Evolutionary conservation across 495 filamentous ascomycete species (phyloP).

Genomic region (Penicillium herquei): DNA sequence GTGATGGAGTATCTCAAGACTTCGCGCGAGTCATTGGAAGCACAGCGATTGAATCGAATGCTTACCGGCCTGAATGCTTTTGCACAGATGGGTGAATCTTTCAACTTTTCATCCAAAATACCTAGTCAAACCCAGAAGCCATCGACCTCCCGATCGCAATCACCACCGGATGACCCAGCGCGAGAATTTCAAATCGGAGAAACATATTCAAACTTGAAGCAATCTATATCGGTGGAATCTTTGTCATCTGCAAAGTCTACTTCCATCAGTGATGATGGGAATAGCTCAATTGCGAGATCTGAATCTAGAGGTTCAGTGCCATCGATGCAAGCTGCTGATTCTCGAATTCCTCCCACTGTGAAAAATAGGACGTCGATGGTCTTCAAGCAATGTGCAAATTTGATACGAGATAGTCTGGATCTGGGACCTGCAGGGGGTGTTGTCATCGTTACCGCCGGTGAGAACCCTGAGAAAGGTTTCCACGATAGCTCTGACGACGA

Average conservation of each 20-base stretch:
- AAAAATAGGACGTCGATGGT: conserved; percentile 15
- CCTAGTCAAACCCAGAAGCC: neutral
- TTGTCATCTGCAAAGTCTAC: too few relatives aligned
- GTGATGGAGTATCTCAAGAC: conserved; percentile 59
- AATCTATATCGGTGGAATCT: too few relatives aligned
- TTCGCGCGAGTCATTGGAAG: conserved; percentile 44
- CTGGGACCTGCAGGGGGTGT: conserved; percentile 40
- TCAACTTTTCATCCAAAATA: neutral
- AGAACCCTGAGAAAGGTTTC: neutral
- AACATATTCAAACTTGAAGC: too few relatives aligned
- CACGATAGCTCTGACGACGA: neutral
- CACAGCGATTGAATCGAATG: conserved; percentile 48
- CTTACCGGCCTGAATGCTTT: conserved; percentile 53
- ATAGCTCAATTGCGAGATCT: too few relatives aligned
- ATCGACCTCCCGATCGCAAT: neutral
- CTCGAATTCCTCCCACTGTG: too few relatives aligned
- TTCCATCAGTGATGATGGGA: too few relatives aligned
- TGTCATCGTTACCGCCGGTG: conserved; percentile 32
- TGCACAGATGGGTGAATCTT: conserved; percentile 40
- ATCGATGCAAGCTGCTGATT: too few relatives aligned
- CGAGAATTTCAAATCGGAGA: too few relatives aligned
- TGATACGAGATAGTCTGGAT: conserved; percentile 44
- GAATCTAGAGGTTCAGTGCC: too few relatives aligned
- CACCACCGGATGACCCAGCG: too few relatives aligned
- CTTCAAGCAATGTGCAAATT: conserved; percentile 42